Base-by-base conservation (phyloP, 352 stramenopile genomes). In the Discostella stelligera region DNA sequence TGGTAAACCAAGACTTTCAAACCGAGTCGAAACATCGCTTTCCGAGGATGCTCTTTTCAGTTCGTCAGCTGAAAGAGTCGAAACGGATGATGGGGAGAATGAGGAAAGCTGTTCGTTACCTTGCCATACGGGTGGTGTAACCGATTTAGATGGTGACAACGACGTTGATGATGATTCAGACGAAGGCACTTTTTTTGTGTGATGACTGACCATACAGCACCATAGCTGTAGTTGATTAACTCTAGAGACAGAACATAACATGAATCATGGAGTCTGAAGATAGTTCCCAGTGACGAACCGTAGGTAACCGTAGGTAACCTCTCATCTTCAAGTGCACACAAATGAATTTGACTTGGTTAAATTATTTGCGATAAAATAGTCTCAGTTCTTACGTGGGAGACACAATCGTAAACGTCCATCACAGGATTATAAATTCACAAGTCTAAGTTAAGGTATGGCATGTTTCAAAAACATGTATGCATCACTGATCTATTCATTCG, bases 81-180 rank as follows among this genome's bases (percentile, higher is more conserved):
- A 44, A 44, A 44, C 9, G 53, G 21, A 21, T 9, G 14, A 8
- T 27, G 2, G 14, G 3, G 49, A 56, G 49, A 27, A 27, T 5
- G 5, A 44, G 1, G 37, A 44, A 44, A 44, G 7, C 7, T 3
- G 37, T 44, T 44, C 37, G 37, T 44, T 44, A 44, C 37, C 37
- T 10, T 44, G 37, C 11, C 37, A 44, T 10, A 13, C 37, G 37
- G 37, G 37, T 56, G 49, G 52, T 1, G 32, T 60, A 10, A 37
- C 11, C n/a, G 52, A 20, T 39, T 59, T 59, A 39, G 52, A 39
- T 39, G 21, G 14, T 59, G 52, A 39, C 21, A 21, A 59, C 3
- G 52, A 59, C 2, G 30, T 20, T 2, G 60, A 68, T 55, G 61
- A 68, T 23, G 61, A 68, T 55, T 68, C 61, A 39, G 61, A 68